Percentiles rank a stretch among this genome's conserved stretches.
These are phyloP conservation scores for Zizania palustris DNA, from an alignment of 202 grass and related monocot species.

Conservation along the genomic window DNA sequence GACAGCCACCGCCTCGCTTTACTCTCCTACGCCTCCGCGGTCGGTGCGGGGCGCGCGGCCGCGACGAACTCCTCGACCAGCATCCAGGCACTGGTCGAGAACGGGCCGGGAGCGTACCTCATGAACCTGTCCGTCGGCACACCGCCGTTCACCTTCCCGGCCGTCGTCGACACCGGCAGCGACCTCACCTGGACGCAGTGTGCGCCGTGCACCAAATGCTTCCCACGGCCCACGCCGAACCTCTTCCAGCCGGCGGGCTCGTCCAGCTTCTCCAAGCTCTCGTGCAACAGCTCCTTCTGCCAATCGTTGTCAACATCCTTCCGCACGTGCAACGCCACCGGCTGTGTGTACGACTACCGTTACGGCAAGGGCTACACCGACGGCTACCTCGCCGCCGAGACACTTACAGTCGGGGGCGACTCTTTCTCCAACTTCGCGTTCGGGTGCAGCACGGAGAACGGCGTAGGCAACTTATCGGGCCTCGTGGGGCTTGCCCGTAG, in stretches of 20 bases:
- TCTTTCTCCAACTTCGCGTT: conserved; percentile 32
- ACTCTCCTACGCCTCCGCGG: not conserved
- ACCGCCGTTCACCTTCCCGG: conserved; percentile 38
- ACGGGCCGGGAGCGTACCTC: conserved; percentile 34
- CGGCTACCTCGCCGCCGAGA: conserved; percentile 15
- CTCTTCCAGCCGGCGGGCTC: conserved; percentile 48
- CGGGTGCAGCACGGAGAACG: conserved; percentile 52
- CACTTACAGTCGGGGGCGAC: not conserved
- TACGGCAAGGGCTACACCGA: conserved; percentile 21
- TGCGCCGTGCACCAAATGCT: conserved; percentile 37
- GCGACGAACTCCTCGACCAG: not conserved
- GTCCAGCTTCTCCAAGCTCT: conserved; percentile 41
- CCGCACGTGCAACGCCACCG: conserved; percentile 35
- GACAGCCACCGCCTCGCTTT: conserved; percentile 28
- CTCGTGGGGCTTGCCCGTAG: conserved; percentile 50
- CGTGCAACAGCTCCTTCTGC: conserved; percentile 33
- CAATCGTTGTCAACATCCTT: not conserved
- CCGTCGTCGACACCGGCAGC: conserved; percentile 52
- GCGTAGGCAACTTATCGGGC: conserved; percentile 27
- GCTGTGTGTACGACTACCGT: conserved; percentile 36
- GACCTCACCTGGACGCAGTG: conserved; percentile 54
- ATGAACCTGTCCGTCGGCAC: conserved; percentile 55
- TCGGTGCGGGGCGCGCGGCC: not conserved
- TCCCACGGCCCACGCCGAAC: conserved; percentile 38
- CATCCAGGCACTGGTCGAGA: conserved; percentile 16